Conservation (phyloP, 441 rosid genomes). For the Eutrema salsugineum region DNA sequence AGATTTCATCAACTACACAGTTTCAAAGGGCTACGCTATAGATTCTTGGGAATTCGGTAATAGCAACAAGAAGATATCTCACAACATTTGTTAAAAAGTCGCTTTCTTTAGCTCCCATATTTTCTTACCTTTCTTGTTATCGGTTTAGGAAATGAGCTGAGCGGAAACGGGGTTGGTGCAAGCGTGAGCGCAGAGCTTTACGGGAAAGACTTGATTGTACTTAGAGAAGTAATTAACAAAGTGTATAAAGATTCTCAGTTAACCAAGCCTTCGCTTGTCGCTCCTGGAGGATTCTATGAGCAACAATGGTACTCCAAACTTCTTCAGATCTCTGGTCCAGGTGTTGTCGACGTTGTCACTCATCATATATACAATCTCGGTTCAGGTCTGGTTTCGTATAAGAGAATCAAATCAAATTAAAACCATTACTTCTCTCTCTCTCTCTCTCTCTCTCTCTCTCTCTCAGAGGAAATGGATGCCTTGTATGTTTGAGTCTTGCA, state of each 20-base stretch:
- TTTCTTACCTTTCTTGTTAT: constrained; percentile 9
- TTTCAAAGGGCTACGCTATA: constrained; percentile 69
- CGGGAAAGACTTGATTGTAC: constrained; percentile 67
- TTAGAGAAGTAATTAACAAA: constrained; percentile 52
- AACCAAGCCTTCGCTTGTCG: constrained; percentile 56
- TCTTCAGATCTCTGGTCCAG: constrained; percentile 76
- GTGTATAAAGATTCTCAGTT: constrained; percentile 47
- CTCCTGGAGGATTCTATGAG: constrained; percentile 95
- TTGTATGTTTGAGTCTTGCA: constrained; percentile 32
- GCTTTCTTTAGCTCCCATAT: not conserved
- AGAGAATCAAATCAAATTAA: not conserved
- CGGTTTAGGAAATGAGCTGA: constrained; percentile 77
- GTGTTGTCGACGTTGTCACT: constrained; percentile 58
- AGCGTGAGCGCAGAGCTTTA: constrained; percentile 69
- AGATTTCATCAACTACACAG: constrained; percentile 78
- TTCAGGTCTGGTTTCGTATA: constrained; percentile 44
- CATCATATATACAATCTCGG: constrained; percentile 98
- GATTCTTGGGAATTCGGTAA: constrained; percentile 98
- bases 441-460: not conserved
- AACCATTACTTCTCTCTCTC: not conserved
- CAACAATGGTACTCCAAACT: constrained; percentile 66
- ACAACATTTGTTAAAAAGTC: not conserved
- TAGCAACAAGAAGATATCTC: not conserved
- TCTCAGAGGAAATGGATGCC: not conserved
- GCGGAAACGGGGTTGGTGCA: constrained; percentile 83